Conservation (phyloP, 192 early-diverging fungal genomes). For the Podila verticillata region DNA sequence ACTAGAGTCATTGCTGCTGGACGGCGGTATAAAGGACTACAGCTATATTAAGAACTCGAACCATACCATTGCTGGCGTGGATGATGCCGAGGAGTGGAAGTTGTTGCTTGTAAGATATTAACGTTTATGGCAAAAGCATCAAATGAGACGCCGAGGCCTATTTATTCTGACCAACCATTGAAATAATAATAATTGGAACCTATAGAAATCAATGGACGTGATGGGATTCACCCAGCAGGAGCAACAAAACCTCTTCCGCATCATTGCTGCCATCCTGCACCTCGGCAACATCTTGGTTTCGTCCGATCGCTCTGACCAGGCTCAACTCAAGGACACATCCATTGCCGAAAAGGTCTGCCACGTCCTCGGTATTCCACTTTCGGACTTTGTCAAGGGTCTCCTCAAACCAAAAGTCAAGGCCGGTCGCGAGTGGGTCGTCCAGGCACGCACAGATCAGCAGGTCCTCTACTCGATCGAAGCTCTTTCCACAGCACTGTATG, state of each 20-base stretch:
- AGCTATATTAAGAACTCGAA: slow-evolving; percentile 84
- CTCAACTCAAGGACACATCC: slow-evolving; percentile 79
- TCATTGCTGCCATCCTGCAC: slow-evolving; percentile 90
- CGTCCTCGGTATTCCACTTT: slow-evolving; percentile 88
- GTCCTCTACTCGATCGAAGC: slow-evolving; percentile 92
- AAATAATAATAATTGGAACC: neutral
- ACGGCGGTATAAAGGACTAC: slow-evolving; percentile 81
- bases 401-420: slow-evolving; percentile 93
- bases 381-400: slow-evolving; percentile 87
- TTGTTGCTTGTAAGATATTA: slow-evolving; percentile 65
- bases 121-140: neutral
- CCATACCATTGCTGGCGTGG: slow-evolving; percentile 92
- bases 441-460: slow-evolving; percentile 87
- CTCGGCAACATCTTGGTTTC: slow-evolving; percentile 91
- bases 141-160: neutral
- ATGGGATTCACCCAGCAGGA: slow-evolving; percentile 84
- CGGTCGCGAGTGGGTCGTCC: slow-evolving; percentile 95
- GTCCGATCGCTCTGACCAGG: slow-evolving; percentile 86
- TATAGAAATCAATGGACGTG: slow-evolving; percentile 78
- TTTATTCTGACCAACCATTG: neutral
- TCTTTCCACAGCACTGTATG: slow-evolving; percentile 90
- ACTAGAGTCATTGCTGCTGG: slow-evolving; percentile 76
- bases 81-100: slow-evolving; percentile 87
- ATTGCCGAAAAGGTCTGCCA: slow-evolving; percentile 92
- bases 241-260: slow-evolving; percentile 82